Conservation (phyloP, 139 green algal species). For the Zygnema cylindricum region DNA sequence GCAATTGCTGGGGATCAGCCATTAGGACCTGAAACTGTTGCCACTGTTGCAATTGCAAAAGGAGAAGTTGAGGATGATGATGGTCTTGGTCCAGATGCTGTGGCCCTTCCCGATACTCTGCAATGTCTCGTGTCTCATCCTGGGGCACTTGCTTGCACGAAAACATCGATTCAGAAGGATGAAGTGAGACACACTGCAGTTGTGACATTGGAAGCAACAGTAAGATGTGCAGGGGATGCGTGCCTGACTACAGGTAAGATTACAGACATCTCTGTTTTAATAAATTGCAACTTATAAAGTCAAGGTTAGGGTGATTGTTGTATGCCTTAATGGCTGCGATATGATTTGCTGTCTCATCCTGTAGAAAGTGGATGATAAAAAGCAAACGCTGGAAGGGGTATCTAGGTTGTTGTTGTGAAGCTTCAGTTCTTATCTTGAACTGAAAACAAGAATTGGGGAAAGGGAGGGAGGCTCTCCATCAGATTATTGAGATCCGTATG, state of each 20-base stretch:
- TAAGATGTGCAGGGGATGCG: slow-evolving; percentile 46
- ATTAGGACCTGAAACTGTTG: background rate
- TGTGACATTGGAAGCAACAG: slow-evolving; percentile 46
- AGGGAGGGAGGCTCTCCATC: no score
- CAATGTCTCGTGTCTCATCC: slow-evolving; percentile 49
- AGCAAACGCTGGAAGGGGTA: no score
- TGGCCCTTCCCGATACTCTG: slow-evolving; percentile 26
- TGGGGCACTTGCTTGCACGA: slow-evolving; percentile 48
- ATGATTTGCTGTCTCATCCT: background rate
- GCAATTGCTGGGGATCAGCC: background rate
- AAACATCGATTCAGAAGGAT: slow-evolving; percentile 49
- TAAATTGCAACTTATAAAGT: slow-evolving; percentile 4
- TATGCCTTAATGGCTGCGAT: no score
- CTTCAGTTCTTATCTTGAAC: no score
- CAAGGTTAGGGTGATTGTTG: background rate
- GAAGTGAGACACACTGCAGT: slow-evolving; percentile 4
- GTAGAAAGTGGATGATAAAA: background rate
- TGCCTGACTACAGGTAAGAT: slow-evolving; percentile 20
- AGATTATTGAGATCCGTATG: no score
- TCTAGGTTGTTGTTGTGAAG: no score
- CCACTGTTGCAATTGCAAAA: background rate
- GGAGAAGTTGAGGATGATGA: background rate
- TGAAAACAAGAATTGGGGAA: no score
- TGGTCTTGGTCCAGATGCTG: slow-evolving; percentile 11
- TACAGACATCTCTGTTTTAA: no score